Evolutionary conservation across 169 alveolate genomes (phyloP).

Genomic region (Neospora caninum): DNA sequence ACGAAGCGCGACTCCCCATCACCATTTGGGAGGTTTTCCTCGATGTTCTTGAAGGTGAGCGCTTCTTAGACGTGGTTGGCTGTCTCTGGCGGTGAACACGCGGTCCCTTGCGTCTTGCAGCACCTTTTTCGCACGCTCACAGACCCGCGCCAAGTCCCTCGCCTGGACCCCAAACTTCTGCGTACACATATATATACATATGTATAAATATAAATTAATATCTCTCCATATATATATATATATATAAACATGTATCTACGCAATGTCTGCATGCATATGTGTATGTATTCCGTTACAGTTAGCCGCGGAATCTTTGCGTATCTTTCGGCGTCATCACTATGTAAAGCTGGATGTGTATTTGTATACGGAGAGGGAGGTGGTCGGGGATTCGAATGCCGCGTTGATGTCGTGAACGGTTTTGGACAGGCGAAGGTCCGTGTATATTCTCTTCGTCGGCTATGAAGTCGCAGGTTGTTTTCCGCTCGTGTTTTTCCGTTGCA

Average conservation of each 20-base stretch:
- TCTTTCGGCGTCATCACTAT: neutral
- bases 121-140: too few species aligned
- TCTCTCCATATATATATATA: neutral
- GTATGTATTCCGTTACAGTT: neutral
- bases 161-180: too few species aligned
- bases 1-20: constrained; percentile 6
- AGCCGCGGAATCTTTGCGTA: too few species aligned
- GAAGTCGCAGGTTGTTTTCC: neutral
- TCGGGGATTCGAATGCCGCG: too few species aligned
- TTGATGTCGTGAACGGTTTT: too few species aligned
- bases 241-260: neutral
- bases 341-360: neutral
- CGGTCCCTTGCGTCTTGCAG: too few species aligned
- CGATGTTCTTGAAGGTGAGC: neutral
- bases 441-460: too few species aligned
- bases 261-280: neutral
- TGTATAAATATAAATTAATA: neutral
- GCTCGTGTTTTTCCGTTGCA: neutral
- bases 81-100: neutral
- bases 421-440: too few species aligned
- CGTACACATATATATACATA: too few species aligned
- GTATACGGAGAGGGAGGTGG: too few species aligned
- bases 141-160: too few species aligned
- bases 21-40: neutral
- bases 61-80: neutral